Base-by-base conservation (phyloP, 805 yeast genomes). In the Starmerella potacharoeniae region DNA sequence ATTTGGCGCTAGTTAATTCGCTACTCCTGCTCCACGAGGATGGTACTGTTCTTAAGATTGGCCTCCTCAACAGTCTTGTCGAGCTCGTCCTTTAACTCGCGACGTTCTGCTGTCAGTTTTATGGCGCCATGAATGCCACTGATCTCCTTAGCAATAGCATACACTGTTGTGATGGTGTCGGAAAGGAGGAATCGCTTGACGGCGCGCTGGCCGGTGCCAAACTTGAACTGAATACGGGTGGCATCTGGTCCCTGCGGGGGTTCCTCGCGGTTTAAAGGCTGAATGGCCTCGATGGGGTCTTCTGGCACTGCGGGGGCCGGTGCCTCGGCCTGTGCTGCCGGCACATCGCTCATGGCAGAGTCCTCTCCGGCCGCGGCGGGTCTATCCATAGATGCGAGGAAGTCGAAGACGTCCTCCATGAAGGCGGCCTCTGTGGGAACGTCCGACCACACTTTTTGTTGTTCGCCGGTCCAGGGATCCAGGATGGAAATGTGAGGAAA, bases 401-500 rank as follows among this genome's bases (percentile, higher is more conserved):
- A 93, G 41, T 81, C 83, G 42, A 80, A 77, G 4, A 86, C 79
- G 51, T 86, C 87, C 41, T 77, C 75, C 8, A 83, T 67, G 80
- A 90, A 90, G 17, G 69, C 73, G 4, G 76, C 75, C 0, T 77
- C 73, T 17, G 71, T 71, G 0, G 95, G 95, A 0, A 80, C 82
- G 34, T 69, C 70, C n/a, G 75, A 71, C 96, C 97, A 93, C 52
- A 75, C 75, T 61, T 78, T 77, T 54, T 88, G 77, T 57, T 95
- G 76, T 69, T 93, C 99, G 28, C 97, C 97, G 0, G 98, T 93
- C 67, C 90, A 80, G 2, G 98, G 97, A 65, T 93, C 99, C 50
- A 93, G 67, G 41, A 93, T 86, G 1, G 96, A 86, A 43, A 93
- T 82, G 67, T 93, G 97, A 1, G 99, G 99, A 66, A 72, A 84